phyloP scores from a whole-genome alignment of 1,284 basidiomycete species.

The Marasmius fiardii region DNA sequence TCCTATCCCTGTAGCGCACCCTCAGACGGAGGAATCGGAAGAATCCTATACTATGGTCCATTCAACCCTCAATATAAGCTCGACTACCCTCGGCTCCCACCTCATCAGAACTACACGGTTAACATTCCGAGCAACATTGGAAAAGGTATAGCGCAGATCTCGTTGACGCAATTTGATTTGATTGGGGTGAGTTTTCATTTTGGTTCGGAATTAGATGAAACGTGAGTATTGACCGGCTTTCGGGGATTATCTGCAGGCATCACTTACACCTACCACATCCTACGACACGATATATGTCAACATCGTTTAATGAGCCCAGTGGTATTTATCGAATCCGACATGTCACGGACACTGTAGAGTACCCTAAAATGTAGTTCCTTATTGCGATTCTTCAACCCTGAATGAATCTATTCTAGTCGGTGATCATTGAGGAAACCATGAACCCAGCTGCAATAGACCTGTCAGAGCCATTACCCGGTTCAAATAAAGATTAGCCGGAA shows the following conservation, averaged over 20 bases:
- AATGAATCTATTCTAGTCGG: too few relatives aligned
- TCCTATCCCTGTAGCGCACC: not conserved
- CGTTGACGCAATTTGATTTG: not conserved
- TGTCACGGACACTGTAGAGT: too few relatives aligned
- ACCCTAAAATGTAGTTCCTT: too few relatives aligned
- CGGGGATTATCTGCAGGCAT: not conserved
- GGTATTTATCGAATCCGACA: too few relatives aligned
- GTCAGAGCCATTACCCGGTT: too few relatives aligned
- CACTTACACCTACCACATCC: not conserved
- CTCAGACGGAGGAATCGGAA: not conserved
- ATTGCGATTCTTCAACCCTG: too few relatives aligned
- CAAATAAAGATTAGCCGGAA: too few relatives aligned
- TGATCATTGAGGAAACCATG: too few relatives aligned
- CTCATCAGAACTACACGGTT: conserved; percentile 1
- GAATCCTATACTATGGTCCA: not conserved
- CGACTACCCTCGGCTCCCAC: not conserved
- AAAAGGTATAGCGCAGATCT: not conserved
- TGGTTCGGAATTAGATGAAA: too few relatives aligned
- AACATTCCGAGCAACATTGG: not conserved
- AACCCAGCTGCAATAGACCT: too few relatives aligned
- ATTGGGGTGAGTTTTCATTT: conserved; percentile 1
- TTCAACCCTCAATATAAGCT: not conserved
- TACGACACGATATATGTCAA: not conserved
- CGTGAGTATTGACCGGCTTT: too few relatives aligned
- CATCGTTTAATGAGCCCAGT: not conserved